These are phyloP conservation scores for Penicillium canescens DNA, from an alignment of 495 filamentous ascomycete genomes.

Conservation along the genomic window DNA sequence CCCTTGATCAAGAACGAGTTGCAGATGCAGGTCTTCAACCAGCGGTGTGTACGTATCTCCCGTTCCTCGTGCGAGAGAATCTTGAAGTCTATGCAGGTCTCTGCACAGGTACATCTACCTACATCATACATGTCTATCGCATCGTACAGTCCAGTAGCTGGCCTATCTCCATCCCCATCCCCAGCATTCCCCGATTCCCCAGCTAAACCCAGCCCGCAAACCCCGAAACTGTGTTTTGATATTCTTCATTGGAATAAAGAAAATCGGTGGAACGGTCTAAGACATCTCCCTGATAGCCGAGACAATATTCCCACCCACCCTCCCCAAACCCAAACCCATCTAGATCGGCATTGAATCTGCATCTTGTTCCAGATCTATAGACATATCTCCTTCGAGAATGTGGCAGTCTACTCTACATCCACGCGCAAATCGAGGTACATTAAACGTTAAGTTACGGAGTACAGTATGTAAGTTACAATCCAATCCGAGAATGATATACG, in stretches of 20 bases:
- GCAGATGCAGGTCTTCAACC: neutral
- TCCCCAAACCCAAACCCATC: neutral
- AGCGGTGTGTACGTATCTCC: neutral
- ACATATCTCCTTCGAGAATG: constrained; percentile 27
- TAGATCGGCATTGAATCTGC: neutral
- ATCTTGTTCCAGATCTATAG: neutral
- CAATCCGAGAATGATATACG: neutral
- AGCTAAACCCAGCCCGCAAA: neutral
- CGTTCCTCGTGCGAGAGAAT: neutral
- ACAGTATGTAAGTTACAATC: constrained; percentile 11
- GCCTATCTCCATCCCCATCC: constrained; percentile 3
- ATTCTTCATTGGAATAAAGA: neutral
- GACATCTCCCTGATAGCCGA: no score
- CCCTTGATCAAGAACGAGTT: neutral
- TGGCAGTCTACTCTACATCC: constrained; percentile 1
- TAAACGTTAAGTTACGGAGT: no score
- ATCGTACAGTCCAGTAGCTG: neutral
- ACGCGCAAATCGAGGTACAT: neutral
- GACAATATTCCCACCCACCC: no score
- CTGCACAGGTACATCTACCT: neutral
- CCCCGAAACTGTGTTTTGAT: neutral
- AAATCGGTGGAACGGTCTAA: no score
- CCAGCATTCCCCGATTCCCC: constrained; percentile 8
- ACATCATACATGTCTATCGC: constrained; percentile 3
- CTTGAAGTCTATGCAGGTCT: neutral